Base-by-base conservation (phyloP, 768 basidiomycete genomes). In the Boletus vermiculosoides region DNA sequence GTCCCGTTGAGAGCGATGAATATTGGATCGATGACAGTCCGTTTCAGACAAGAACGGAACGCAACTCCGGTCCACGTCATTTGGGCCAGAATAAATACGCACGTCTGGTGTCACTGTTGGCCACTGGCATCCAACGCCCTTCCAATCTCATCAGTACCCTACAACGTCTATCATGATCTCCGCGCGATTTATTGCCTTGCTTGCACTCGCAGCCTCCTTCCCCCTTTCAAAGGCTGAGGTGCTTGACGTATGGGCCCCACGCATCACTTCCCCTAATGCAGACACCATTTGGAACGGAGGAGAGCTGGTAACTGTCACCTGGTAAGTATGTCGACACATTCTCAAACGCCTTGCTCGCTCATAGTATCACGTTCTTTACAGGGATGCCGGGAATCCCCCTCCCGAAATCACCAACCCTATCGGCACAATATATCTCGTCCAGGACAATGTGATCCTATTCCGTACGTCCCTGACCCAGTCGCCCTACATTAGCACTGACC, bases 361-460 rank as follows among this genome's bases (percentile, higher is more conserved):
- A 42, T 49, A 44, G 2, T 16, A 16, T 50, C 13, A 52, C 33
- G 36, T 51, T 28, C 48, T 53, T 20, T 2, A 13, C 52, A 77
- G 77, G 77, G 63, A 77, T 55, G 62, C 49, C 34, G 60, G 61
- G 3, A 48, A 57, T 45, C 50, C 65, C 20, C 73, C 74, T 12
- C 16, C 28, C 0, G 15, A 67, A 0, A 72, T 78, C 58, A 77
- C 76, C 37, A 73, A 76, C 56, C 25, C 53, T 13, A 9, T 33
- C 6, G 73, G 73, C 18, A 34, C 15, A 12, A 63, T 77, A 36
- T 62, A 65, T 51, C 67, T 77, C 34, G 62, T 71, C 49, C 57
- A 59, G 13, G 57, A 62, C 28, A 41, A 52, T 9, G 25, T 45
- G 15, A 71, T 69, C 34, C 61, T 66, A 3, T 42, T 68, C 6